A percentile compares a stretch with the other conserved stretches of the same genome.
phyloP scores from a whole-genome alignment of 495 filamentous ascomycete genomes.

The Penicillium alfredii region DNA sequence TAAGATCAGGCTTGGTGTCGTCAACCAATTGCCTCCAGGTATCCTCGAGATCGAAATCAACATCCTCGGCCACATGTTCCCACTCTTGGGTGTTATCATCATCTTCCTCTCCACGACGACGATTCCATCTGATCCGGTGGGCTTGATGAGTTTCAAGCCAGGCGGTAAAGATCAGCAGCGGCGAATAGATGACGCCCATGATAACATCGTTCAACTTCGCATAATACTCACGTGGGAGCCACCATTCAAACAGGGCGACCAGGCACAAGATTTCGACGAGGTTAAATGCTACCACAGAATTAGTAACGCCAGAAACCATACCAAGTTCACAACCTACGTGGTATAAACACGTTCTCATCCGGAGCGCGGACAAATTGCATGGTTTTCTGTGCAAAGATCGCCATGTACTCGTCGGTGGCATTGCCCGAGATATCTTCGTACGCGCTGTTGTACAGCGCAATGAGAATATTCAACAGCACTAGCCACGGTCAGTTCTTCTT shows the following conservation, averaged over 20 bases:
- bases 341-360: slow-evolving; percentile 96
- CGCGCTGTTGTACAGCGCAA: slow-evolving; percentile 92
- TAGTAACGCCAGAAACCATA: too few species aligned
- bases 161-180: slow-evolving; percentile 73
- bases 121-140: slow-evolving; percentile 59
- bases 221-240: slow-evolving; percentile 65
- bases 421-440: slow-evolving; percentile 96
- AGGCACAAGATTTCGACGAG: slow-evolving; percentile 80
- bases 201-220: slow-evolving; percentile 76
- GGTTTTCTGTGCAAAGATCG: slow-evolving; percentile 82
- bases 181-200: slow-evolving; percentile 83
- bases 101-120: slow-evolving; percentile 76
- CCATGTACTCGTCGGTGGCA: slow-evolving; percentile 90
- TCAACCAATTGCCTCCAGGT: slow-evolving; percentile 75
- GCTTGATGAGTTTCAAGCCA: slow-evolving; percentile 69
- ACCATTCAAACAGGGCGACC: slow-evolving; percentile 89
- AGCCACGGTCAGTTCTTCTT: slow-evolving; percentile 17
- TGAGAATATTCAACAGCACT: slow-evolving; percentile 87
- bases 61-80: slow-evolving; percentile 68
- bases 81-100: slow-evolving; percentile 87
- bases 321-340: too few species aligned
- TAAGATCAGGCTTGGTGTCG: slow-evolving; percentile 68
- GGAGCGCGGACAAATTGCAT: slow-evolving; percentile 94
- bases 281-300: slow-evolving; percentile 60
- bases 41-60: slow-evolving; percentile 76